Evolutionary conservation across 2,329 filamentous ascomycete genomes (phyloP), one percentile per base, ranked within the genome.

Genomic region (Xylariaceae sp.): DNA sequence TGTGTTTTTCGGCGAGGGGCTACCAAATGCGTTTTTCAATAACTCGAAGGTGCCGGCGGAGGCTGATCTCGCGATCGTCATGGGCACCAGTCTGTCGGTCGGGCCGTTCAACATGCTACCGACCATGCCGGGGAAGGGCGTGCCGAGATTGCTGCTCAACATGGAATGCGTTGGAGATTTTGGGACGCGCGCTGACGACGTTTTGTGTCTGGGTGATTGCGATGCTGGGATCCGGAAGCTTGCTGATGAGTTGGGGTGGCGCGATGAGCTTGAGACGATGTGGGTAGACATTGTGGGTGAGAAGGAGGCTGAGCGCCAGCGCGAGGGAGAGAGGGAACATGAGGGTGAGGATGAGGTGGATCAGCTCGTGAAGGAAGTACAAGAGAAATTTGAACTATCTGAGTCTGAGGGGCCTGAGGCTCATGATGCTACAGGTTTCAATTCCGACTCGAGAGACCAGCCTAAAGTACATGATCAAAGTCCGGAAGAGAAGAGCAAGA

Each of bases 21-120:
- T 75, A 22, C 88, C 88, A 0, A 66, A 71, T 6, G 70, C 69
- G 0, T 95, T 95, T 68, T 83, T 85, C 63, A 64, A 70, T 51
- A 71, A 74, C 27, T 64, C 69, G 33, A 66, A 68, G 32, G 66
- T 85, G 7, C 78, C 82, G 0, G 70, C 68, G 1, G 66, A 78
- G 60, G 87, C 89, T 0, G 90, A 96, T 64, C 71, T 96, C 2
- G 80, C 86, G 39, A 86, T 97, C 45, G 78, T 96, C 18, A 85
- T 96, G 74, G 94, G 94, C 2, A 96, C 92, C 0, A 96, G 90
- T 62, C 71, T 97, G 51, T 82, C 77, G 0, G 92, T 97, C 2
- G 88, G 91, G 55, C 94, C 94, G 0, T 99, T 99, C 66, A 90
- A 92, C 1, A 83, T 83, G 42, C 72, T 97, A 44, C 91, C 92